A percentile compares a stretch with the other conserved stretches of the same genome.
Evolutionary conservation across 2,329 filamentous ascomycete species (phyloP).

Genomic region (Paecilomyces niveus): DNA sequence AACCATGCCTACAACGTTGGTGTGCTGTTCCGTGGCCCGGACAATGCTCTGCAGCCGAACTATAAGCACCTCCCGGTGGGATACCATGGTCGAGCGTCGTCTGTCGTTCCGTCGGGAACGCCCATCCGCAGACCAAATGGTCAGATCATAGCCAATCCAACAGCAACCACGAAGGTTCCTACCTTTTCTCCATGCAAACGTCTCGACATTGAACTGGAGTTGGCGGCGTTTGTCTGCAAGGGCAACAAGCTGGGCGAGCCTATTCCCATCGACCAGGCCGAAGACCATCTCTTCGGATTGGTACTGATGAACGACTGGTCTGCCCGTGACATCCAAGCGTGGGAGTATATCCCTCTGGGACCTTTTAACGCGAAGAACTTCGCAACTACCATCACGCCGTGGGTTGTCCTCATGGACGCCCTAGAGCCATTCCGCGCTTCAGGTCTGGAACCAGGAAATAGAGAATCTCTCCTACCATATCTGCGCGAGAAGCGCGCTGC

Average conservation of each 20-base stretch:
- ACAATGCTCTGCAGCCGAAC: conserved; percentile 70
- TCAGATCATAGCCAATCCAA: conserved; percentile 62
- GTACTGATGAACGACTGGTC: conserved; percentile 87
- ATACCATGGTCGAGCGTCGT: conserved; percentile 73
- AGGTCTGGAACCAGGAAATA: conserved; percentile 47
- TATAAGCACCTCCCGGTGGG: conserved; percentile 76
- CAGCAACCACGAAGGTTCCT: conserved; percentile 55
- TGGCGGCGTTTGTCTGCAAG: conserved; percentile 66
- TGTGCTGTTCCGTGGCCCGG: conserved; percentile 63
- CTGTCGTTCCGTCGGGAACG: conserved; percentile 67
- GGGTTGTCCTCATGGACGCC: conserved; percentile 71
- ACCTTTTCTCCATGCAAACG: conserved; percentile 57
- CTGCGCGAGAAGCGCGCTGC: conserved; percentile 53
- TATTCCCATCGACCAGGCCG: conserved; percentile 57
- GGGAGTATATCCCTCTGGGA: conserved; percentile 77
- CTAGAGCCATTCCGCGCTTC: conserved; percentile 58
- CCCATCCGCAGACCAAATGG: conserved; percentile 66
- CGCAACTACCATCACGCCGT: conserved; percentile 67
- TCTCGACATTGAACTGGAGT: conserved; percentile 73
- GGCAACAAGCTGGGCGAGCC: conserved; percentile 59
- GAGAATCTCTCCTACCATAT: conserved; percentile 53
- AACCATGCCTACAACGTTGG: conserved; percentile 72
- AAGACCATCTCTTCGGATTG: conserved; percentile 67
- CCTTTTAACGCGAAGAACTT: conserved; percentile 85
- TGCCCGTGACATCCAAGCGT: conserved; percentile 72